Conservation (phyloP, 352 stramenopile genomes). For the Pilasporangium apinafurcum region DNA sequence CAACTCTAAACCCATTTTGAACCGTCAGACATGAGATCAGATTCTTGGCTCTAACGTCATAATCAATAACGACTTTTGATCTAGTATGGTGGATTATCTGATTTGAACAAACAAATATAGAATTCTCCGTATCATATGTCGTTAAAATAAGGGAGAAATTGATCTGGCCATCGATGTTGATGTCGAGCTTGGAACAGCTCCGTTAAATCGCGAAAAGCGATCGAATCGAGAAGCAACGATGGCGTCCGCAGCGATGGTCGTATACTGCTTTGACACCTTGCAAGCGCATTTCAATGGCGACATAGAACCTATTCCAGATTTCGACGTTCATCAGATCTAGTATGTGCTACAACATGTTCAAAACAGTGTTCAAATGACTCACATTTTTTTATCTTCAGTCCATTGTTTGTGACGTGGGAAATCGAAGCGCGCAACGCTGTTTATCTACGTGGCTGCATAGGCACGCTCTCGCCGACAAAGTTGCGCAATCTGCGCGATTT, state of each 20-base stretch:
- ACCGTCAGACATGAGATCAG: no score
- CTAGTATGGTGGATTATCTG: no score
- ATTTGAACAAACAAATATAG: no score
- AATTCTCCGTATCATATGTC: no score
- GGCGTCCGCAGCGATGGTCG: conserved; percentile 75
- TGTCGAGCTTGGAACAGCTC: no score
- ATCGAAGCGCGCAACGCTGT: conserved; percentile 44
- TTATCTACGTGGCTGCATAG: conserved; percentile 69
- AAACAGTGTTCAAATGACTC: not conserved
- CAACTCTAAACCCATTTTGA: no score
- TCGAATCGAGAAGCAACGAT: conserved; percentile 18
- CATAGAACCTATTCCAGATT: conserved; percentile 38
- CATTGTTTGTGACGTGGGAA: conserved; percentile 84
- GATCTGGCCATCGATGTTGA: no score
- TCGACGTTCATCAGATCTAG: conserved; percentile 55
- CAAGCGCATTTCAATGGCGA: conserved; percentile 56
- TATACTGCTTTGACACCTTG: conserved; percentile 83
- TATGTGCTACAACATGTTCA: conserved; percentile 10
- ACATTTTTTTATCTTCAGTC: conserved; percentile 17
- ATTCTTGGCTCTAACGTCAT: no score
- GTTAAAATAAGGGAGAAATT: no score
- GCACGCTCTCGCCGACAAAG: conserved; percentile 57
- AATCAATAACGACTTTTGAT: no score
- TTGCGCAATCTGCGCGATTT: conserved; percentile 72
- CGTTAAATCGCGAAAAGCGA: no score